phyloP scores from a whole-genome alignment of 176 grass and related monocot genomes.

The Carex cristatella region DNA sequence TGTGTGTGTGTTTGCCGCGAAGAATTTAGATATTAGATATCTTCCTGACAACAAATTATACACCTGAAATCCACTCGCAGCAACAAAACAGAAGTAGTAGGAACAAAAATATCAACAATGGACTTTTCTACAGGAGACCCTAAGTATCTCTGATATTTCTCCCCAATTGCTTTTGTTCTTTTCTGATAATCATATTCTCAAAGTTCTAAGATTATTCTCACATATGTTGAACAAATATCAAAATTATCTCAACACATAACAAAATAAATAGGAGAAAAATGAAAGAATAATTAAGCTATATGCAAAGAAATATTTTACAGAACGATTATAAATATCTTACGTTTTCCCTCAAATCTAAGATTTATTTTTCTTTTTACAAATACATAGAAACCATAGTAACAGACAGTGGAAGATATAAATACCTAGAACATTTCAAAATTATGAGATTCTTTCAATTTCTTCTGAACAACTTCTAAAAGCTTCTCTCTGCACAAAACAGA shows the following conservation, averaged over 20 bases:
- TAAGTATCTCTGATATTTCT: background rate
- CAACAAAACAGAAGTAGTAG: background rate
- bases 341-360: background rate
- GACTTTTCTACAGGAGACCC: background rate
- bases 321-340: background rate
- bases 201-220: background rate
- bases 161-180: background rate
- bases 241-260: background rate
- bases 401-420: background rate
- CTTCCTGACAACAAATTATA: slow-evolving; percentile 4
- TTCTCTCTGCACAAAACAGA: background rate
- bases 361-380: background rate
- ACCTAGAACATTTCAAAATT: background rate
- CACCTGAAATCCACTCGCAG: background rate
- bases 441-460: background rate
- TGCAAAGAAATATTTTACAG: background rate
- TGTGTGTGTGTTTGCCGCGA: background rate
- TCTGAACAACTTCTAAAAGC: background rate
- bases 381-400: background rate
- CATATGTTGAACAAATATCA: background rate
- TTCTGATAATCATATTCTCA: too few relatives aligned
- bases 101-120: background rate
- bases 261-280: background rate
- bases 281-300: background rate
- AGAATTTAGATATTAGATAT: background rate